Conservation (phyloP, 768 basidiomycete species). For the Kondoa subrosea region DNA sequence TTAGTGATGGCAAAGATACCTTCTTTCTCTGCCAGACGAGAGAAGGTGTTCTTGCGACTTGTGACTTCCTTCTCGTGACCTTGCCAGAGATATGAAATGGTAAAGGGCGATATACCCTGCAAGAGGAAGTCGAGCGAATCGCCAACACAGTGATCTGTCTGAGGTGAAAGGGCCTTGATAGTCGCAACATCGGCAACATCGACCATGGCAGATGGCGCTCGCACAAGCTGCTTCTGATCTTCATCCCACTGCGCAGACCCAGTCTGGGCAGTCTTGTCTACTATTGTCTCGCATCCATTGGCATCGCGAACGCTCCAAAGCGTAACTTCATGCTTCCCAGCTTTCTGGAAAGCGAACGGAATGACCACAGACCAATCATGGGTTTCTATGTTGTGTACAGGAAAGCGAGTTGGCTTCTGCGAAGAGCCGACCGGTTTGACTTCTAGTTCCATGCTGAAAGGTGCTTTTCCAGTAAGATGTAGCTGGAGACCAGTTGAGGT, state of each 20-base stretch:
- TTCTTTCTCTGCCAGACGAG: constrained; percentile 59
- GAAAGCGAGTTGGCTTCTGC: constrained; percentile 46
- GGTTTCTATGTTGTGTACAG: constrained; percentile 38
- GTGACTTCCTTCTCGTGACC: constrained; percentile 56
- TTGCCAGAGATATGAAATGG: constrained; percentile 62
- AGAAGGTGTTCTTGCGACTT: constrained; percentile 64
- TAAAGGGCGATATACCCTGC: constrained; percentile 87
- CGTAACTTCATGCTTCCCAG: constrained; percentile 62
- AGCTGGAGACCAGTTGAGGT: constrained; percentile 41
- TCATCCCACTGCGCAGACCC: constrained; percentile 34
- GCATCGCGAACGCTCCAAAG: constrained; percentile 66
- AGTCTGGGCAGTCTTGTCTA: constrained; percentile 45
- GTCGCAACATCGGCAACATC: constrained; percentile 95
- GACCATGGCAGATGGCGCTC: constrained; percentile 32
- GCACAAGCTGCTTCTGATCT: not conserved
- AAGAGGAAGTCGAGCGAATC: constrained; percentile 79
- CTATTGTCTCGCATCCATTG: constrained; percentile 60
- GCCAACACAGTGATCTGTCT: constrained; percentile 72
- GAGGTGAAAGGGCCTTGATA: constrained; percentile 64
- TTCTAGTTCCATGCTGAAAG: constrained; percentile 55
- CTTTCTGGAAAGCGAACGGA: constrained; percentile 55
- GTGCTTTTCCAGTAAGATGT: constrained; percentile 62
- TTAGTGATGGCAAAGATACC: constrained; percentile 75
- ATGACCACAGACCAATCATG: constrained; percentile 52
- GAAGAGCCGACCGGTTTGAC: constrained; percentile 59